Evolutionary conservation across 179 eudicot species (phyloP).

Genomic region (Gypsophila paniculata): DNA sequence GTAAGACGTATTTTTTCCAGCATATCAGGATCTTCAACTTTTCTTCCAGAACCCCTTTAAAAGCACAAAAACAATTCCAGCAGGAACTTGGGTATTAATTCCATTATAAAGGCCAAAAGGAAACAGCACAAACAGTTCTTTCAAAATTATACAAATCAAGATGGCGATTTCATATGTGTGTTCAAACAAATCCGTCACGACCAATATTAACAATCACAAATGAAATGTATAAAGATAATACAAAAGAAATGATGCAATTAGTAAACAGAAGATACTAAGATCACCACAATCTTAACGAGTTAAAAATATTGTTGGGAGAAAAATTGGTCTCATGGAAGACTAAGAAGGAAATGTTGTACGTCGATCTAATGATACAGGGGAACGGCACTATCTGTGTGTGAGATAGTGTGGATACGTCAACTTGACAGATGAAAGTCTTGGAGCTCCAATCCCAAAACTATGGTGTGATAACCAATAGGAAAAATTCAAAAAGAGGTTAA

Average conservation of each 20-base stretch:
- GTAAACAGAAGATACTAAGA: background rate
- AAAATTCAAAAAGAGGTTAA: too few species aligned
- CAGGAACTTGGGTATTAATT: background rate
- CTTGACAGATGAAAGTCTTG: too few species aligned
- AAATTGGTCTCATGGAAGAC: too few species aligned
- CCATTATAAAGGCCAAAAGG: background rate
- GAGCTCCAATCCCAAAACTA: too few species aligned
- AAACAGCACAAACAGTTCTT: background rate
- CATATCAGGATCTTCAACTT: conserved; percentile 96
- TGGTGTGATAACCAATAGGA: too few species aligned
- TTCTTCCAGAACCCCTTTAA: conserved; percentile 67
- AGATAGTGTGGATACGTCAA: too few species aligned
- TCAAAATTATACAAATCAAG: background rate
- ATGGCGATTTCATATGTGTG: background rate
- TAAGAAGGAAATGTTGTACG: too few species aligned
- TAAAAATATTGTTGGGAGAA: background rate
- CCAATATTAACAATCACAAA: conserved; percentile 6
- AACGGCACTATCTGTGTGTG: too few species aligned
- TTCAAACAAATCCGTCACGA: background rate
- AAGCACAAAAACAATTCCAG: conserved; percentile 13
- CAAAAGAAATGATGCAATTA: background rate
- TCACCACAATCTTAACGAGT: background rate
- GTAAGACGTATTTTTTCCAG: conserved; percentile 86
- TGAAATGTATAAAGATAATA: background rate
- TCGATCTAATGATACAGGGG: too few species aligned